phyloP scores from a whole-genome alignment of 139 green algal species.

The Auxenochlorella pyrenoidosa region DNA sequence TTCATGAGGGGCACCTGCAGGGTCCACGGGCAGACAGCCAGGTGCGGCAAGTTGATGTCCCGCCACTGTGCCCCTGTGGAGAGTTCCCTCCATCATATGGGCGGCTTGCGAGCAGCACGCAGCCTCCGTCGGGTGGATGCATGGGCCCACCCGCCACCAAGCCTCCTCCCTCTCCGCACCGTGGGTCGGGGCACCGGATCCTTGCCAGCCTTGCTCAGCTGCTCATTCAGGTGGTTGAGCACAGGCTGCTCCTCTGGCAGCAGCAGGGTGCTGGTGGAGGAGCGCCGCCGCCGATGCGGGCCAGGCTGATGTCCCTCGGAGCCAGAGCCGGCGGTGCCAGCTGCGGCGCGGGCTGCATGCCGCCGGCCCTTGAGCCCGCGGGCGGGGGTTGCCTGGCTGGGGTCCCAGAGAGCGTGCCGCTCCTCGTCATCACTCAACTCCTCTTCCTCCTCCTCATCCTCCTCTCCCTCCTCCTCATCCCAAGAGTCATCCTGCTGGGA shows the following conservation, averaged over 20 bases:
- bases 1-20: conserved; percentile 49
- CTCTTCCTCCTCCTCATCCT: conserved; percentile 39
- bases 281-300: background rate
- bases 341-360: background rate
- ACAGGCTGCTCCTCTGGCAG: conserved; percentile 47
- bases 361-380: background rate
- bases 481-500: conserved; percentile 20
- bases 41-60: background rate
- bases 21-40: background rate
- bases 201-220: conserved; percentile 38
- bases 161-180: conserved; percentile 30
- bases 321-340: background rate
- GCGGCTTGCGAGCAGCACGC: too few relatives aligned
- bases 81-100: too few relatives aligned
- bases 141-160: too few relatives aligned
- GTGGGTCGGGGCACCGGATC: conserved; percentile 58
- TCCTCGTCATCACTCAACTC: conserved; percentile 49
- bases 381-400: conserved; percentile 51
- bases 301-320: background rate
- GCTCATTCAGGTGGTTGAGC: conserved; percentile 61
- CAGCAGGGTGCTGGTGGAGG: background rate
- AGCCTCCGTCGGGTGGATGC: too few relatives aligned
- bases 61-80: too few relatives aligned
- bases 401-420: conserved; percentile 57
- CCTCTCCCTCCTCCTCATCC: conserved; percentile 47